Evolutionary conservation across 2,329 filamentous ascomycete species (phyloP).

Genomic region (Ascochyta pisi): DNA sequence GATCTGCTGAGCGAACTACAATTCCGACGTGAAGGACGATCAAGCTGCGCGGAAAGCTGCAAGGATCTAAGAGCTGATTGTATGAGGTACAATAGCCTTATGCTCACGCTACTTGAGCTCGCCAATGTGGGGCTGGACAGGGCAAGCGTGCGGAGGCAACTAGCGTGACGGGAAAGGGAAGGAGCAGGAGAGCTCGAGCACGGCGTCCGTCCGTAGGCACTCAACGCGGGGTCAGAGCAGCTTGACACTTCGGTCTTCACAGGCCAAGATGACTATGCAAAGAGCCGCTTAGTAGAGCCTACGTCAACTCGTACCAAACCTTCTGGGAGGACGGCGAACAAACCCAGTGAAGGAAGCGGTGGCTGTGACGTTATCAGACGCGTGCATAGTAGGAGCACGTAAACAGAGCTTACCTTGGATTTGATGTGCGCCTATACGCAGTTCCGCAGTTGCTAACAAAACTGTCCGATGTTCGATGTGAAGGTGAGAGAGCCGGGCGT

Average conservation of each 20-base stretch:
- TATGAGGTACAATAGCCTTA: background rate
- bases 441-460: background rate
- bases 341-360: background rate
- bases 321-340: background rate
- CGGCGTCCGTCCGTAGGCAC: slow-evolving; percentile 1
- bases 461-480: background rate
- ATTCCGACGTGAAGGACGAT: background rate
- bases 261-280: background rate
- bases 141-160: slow-evolving; percentile 8
- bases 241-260: background rate
- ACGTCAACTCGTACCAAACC: slow-evolving; percentile 1
- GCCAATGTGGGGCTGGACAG: background rate
- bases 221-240: background rate
- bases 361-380: background rate
- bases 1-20: background rate
- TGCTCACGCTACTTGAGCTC: background rate
- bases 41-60: background rate
- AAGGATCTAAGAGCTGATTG: background rate
- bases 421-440: background rate
- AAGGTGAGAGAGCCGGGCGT: slow-evolving; percentile 5
- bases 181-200: slow-evolving; percentile 7
- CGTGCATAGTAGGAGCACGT: no score
- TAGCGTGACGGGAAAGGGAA: slow-evolving; percentile 6
- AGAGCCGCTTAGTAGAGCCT: background rate
- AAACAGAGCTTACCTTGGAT: background rate